These are phyloP conservation scores for Penicillium sp. DNA, from an alignment of 2,329 filamentous ascomycete species.

Conservation along the genomic window DNA sequence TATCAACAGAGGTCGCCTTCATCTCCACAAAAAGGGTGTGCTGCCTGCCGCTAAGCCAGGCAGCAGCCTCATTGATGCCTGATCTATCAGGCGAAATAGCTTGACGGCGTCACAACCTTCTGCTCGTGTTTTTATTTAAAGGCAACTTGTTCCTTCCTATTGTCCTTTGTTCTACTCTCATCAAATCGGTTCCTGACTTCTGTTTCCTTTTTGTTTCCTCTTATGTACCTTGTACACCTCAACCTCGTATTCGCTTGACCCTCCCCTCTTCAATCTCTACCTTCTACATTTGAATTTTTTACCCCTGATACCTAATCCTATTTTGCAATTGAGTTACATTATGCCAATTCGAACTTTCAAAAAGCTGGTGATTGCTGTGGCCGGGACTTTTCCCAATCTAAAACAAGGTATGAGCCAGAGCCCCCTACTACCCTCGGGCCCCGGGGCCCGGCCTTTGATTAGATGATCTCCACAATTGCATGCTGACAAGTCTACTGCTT, in stretches of 20 bases:
- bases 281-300: background rate
- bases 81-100: background rate
- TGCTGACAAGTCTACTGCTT: conserved; percentile 7
- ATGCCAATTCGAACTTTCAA: conserved; percentile 33
- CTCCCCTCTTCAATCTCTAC: background rate
- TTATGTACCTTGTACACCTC: background rate
- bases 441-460: background rate
- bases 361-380: conserved; percentile 51
- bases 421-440: background rate
- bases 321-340: background rate
- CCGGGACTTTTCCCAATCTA: conserved; percentile 57
- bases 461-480: conserved; percentile 10
- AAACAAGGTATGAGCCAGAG: conserved; percentile 47
- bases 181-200: background rate
- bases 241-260: background rate
- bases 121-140: background rate
- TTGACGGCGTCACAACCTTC: background rate
- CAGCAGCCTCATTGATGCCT: background rate
- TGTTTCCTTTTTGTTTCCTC: background rate
- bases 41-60: conserved; percentile 5
- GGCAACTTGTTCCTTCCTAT: background rate
- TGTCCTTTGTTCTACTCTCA: background rate
- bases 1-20: background rate
- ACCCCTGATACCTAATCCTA: background rate
- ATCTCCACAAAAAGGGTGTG: background rate